Evolutionary conservation across 164 flowering plant genomes (phyloP).

Genomic region (Piper longum): DNA sequence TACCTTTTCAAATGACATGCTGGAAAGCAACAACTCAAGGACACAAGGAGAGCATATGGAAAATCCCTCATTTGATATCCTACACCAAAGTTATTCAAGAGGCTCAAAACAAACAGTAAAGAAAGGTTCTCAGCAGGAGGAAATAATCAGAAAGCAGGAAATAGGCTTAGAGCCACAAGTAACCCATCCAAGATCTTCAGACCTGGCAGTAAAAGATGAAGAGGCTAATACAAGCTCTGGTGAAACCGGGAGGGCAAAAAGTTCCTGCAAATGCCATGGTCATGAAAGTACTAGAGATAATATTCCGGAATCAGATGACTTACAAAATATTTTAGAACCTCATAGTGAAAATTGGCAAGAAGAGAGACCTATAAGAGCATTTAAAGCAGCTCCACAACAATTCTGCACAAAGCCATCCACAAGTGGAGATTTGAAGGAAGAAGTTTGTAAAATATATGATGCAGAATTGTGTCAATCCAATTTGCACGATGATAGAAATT

Average conservation of each 20-base stretch:
- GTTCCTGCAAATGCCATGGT: background rate
- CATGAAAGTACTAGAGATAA: background rate
- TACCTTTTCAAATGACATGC: background rate
- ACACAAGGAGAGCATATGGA: conserved; percentile 4
- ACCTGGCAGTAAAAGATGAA: conserved; percentile 7
- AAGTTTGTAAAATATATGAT: background rate
- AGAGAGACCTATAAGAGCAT: no score
- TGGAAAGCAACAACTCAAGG: conserved; percentile 11
- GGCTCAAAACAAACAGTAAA: background rate
- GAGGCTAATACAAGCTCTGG: background rate
- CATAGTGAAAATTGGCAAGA: no score
- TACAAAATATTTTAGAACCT: no score
- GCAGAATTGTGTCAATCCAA: no score
- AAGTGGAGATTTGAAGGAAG: background rate
- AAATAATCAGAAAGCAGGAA: conserved; percentile 7
- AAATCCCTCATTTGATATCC: background rate
- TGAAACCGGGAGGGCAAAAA: background rate
- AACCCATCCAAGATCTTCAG: conserved; percentile 8
- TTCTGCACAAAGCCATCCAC: background rate
- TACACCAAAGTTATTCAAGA: background rate
- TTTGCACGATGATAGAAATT: no score
- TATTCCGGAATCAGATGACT: background rate
- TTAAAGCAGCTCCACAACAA: background rate
- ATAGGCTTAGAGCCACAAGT: background rate
- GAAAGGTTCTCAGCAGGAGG: conserved; percentile 3